Evolutionary conservation across 495 filamentous ascomycete species (phyloP), one percentile per base, ranked within the genome.

Genomic region (Chaetomium fimeti): DNA sequence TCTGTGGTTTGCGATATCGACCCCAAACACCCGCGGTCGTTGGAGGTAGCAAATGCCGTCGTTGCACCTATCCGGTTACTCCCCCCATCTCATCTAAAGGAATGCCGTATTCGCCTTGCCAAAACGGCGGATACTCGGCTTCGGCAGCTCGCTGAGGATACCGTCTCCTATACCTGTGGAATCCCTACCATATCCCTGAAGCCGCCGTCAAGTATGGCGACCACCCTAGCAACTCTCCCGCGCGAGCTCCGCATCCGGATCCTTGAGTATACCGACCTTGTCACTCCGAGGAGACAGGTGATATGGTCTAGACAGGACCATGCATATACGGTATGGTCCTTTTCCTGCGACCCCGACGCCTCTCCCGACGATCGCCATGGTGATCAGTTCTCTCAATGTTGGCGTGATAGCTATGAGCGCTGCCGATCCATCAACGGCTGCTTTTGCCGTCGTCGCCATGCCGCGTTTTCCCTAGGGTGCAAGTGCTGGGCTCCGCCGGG

Each of bases 221-320:
- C 22, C 56, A 38, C 42, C 16, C 27, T 60, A 18, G 2, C n/a
- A 15, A 49, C 9, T 8, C 57, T 60, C 9, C 57, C 57, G 22
- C 57, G 43, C 45, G 57, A 60, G 20, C 28, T 60, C 43, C 57
- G 43, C 8, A 5, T 60, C 27, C 57, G 42, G 3, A 60, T 60
- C 24, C 57, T 60, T 7, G 45, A 60, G 38, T 38, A 60, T 11
- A 60, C 57, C 57, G 57, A 60, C 22, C 57, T 60, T n/a, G 8
- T 60, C 16, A 32, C 18, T 16, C 52, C 52, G 3, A 20, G 4
- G 9, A 20, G n/a, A 20, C 24, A 55, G 28, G 28, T 55, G 0
- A 29, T 25, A 55, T 55, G 52, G 52, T 20, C 28, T 7, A 2
- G 27, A 9, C 52, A 55, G 18, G 28, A 55, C 16, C 52, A 7